phyloP scores from a whole-genome alignment of 2,329 filamentous ascomycete species.

The Zymoseptoria brevis region DNA sequence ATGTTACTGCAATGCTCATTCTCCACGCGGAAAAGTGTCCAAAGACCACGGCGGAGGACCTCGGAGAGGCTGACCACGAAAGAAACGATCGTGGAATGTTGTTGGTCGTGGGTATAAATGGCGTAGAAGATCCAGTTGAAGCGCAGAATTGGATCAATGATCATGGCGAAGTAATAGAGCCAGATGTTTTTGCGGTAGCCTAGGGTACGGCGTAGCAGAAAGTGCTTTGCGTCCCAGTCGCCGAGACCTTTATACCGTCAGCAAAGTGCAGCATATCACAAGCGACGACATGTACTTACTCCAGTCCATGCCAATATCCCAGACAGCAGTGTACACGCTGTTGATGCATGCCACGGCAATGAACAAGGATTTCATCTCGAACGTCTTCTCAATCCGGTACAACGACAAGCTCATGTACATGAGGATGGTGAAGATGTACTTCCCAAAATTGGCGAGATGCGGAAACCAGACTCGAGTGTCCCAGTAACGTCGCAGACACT shows the following conservation, averaged over 20 bases:
- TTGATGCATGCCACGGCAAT: constrained; percentile 77
- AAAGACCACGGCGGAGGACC: constrained; percentile 76
- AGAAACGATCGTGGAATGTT: constrained; percentile 75
- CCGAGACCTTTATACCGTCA: constrained; percentile 45
- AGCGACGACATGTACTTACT: constrained; percentile 1
- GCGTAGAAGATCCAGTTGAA: constrained; percentile 95
- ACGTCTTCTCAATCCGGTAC: constrained; percentile 62
- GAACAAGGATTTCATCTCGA: constrained; percentile 60
- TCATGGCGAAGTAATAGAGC: constrained; percentile 81
- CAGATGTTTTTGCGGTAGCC: constrained; percentile 65
- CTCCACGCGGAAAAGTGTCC: constrained; percentile 89
- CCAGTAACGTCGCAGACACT: constrained; percentile 81
- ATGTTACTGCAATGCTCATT: constrained; percentile 97
- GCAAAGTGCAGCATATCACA: background rate
- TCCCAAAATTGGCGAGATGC: constrained; percentile 84
- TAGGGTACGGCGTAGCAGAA: constrained; percentile 63
- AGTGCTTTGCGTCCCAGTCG: constrained; percentile 58
- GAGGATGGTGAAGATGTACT: constrained; percentile 78
- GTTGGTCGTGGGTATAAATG: constrained; percentile 68
- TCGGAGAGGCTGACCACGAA: constrained; percentile 75
- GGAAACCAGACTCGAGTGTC: constrained; percentile 86
- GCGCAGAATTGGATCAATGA: constrained; percentile 73
- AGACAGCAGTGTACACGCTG: constrained; percentile 73
- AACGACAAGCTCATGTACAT: constrained; percentile 72
- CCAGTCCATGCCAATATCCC: constrained; percentile 97